These are phyloP conservation scores for Aspergillus sp. DNA, from an alignment of 2,329 filamentous ascomycete species.

Conservation along the genomic window DNA sequence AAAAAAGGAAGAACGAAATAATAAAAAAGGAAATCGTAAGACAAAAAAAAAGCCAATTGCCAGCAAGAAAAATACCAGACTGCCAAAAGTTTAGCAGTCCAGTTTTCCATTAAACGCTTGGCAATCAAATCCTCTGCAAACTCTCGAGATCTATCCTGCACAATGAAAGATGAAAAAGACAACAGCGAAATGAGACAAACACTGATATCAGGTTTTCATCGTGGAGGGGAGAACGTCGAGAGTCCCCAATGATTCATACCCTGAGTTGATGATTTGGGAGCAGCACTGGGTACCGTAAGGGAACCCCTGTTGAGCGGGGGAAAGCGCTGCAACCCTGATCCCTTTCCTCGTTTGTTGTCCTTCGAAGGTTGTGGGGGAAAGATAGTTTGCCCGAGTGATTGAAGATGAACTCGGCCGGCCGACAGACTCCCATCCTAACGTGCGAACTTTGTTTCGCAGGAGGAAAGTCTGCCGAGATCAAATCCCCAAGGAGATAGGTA, in stretches of 20 bases:
- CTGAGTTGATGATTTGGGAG: conserved; percentile 16
- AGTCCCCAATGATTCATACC: conserved; percentile 30
- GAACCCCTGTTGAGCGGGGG: conserved; percentile 14
- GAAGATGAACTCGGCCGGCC: not conserved
- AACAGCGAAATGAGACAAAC: not conserved
- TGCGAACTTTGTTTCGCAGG: conserved; percentile 1
- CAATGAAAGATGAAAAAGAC: conserved; percentile 15
- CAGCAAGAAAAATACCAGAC: conserved; percentile 16
- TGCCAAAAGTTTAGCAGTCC: conserved; percentile 12
- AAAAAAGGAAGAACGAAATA: conserved; percentile 22
- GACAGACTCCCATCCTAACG: conserved; percentile 2
- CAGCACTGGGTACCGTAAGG: conserved; percentile 16
- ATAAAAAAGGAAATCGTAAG: conserved; percentile 23
- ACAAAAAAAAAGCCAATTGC: conserved; percentile 19
- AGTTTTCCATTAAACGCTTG: conserved; percentile 26
- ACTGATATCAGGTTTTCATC: conserved; percentile 11
- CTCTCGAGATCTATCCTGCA: conserved; percentile 18
- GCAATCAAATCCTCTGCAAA: conserved; percentile 31
- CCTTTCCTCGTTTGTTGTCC: conserved; percentile 11
- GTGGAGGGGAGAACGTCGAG: conserved; percentile 7
- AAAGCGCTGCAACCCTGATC: conserved; percentile 11
- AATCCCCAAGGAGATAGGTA: conserved; percentile 4
- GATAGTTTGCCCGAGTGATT: too few relatives aligned
- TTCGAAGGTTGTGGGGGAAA: conserved; percentile 5
- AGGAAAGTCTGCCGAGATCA: conserved; percentile 4